Evolutionary conservation across 75 land plant species (phyloP).

Genomic region (Chamaecyparis obtusa): DNA sequence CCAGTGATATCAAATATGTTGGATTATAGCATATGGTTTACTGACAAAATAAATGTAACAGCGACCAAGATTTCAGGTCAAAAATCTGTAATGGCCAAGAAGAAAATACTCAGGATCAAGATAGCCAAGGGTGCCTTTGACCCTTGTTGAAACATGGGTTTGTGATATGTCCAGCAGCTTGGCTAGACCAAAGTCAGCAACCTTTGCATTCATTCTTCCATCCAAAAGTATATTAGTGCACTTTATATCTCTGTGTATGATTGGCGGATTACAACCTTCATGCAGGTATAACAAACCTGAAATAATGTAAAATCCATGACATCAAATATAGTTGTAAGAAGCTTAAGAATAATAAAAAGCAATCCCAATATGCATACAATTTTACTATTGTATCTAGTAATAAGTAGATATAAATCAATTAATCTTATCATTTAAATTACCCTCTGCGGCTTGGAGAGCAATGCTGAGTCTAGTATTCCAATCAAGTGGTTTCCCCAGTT

Average conservation of each 20-base stretch:
- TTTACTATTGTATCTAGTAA: no score
- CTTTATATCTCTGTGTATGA: conserved; percentile 27
- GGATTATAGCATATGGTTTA: not conserved
- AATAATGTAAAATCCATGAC: no score
- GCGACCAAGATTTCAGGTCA: conserved; percentile 1
- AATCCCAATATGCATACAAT: no score
- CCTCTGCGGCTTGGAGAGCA: no score
- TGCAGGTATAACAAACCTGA: conserved; percentile 30
- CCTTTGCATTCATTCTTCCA: conserved; percentile 16
- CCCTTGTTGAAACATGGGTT: not conserved
- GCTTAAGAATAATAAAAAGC: no score
- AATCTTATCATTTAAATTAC: no score
- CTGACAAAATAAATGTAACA: not conserved
- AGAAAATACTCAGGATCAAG: conserved; percentile 32
- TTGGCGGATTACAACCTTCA: conserved; percentile 19
- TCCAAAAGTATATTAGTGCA: conserved; percentile 24
- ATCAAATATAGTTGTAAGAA: no score
- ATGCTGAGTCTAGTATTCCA: no score
- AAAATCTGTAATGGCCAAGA: not conserved
- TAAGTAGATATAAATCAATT: no score
- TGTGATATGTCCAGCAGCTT: conserved; percentile 11
- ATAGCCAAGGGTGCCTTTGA: conserved; percentile 28
- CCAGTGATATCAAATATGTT: not conserved
- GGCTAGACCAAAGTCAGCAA: conserved; percentile 31
- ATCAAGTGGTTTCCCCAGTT: no score